These are phyloP conservation scores for Colletotrichum kahawae DNA, from an alignment of 2,329 filamentous ascomycete species.

Conservation along the genomic window DNA sequence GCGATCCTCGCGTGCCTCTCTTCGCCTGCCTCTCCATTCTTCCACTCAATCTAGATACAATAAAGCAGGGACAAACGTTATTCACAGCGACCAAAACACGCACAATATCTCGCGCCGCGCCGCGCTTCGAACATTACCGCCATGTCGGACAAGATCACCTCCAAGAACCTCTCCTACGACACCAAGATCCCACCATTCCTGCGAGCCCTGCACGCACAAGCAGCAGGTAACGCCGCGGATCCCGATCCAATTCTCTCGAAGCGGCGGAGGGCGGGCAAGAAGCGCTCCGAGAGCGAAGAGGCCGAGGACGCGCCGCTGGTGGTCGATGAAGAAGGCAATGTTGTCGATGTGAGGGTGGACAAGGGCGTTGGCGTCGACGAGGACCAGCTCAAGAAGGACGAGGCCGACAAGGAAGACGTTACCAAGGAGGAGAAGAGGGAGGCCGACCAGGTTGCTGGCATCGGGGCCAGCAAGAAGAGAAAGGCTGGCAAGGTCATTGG, in stretches of 20 bases:
- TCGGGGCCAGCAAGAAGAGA: slow-evolving; percentile 57
- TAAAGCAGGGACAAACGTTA: not conserved
- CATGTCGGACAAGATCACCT: slow-evolving; percentile 67
- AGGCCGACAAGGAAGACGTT: slow-evolving; percentile 27
- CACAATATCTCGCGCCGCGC: slow-evolving; percentile 14
- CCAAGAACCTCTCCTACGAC: slow-evolving; percentile 74
- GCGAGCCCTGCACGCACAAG: slow-evolving; percentile 58
- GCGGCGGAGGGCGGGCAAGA: slow-evolving; percentile 54
- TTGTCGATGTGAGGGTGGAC: slow-evolving; percentile 55
- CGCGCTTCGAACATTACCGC: slow-evolving; percentile 18
- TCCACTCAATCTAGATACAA: not conserved
- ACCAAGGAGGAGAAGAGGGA: slow-evolving; percentile 30
- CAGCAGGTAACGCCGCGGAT: slow-evolving; percentile 50
- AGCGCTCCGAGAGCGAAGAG: slow-evolving; percentile 67
- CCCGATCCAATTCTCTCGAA: slow-evolving; percentile 58
- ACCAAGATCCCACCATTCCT: slow-evolving; percentile 65
- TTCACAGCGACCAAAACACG: not conserved
- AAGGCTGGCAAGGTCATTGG: slow-evolving; percentile 59
- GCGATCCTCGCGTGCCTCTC: not conserved
- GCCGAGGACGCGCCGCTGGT: slow-evolving; percentile 79
- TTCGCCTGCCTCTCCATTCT: not conserved
- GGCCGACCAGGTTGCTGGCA: slow-evolving; percentile 40
- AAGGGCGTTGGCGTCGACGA: slow-evolving; percentile 47
- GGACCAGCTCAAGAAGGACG: slow-evolving; percentile 30
- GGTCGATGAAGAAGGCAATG: slow-evolving; percentile 74